Conservation (phyloP, 2,329 filamentous ascomycete genomes). For the Periconia sp. region DNA sequence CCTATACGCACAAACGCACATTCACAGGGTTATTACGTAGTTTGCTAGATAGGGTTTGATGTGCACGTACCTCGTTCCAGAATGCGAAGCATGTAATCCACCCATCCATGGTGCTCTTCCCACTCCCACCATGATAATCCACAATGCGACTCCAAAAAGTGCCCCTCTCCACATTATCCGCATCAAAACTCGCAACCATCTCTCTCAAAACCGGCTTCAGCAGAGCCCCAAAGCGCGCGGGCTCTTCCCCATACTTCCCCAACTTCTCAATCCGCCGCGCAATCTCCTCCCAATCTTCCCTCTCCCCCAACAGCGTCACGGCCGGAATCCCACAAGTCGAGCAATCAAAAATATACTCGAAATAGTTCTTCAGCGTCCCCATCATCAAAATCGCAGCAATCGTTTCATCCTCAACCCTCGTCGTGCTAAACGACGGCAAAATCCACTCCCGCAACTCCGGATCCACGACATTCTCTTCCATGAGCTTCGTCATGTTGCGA, state of each 20-base stretch:
- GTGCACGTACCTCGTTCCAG: too few relatives aligned
- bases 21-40: too few relatives aligned
- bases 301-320: conserved; percentile 54
- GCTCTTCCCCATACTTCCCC: conserved; percentile 48
- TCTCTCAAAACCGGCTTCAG: conserved; percentile 49
- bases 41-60: too few relatives aligned
- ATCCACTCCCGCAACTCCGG: conserved; percentile 50
- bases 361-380: conserved; percentile 55
- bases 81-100: not conserved
- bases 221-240: conserved; percentile 41
- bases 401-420: conserved; percentile 47
- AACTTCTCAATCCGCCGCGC: conserved; percentile 48
- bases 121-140: not conserved
- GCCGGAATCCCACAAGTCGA: conserved; percentile 53
- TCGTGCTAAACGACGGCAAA: conserved; percentile 56
- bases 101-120: not conserved
- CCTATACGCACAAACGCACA: not conserved
- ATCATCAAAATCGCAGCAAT: conserved; percentile 55
- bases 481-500: conserved; percentile 39
- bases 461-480: conserved; percentile 48
- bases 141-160: conserved; percentile 39
- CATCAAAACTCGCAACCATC: conserved; percentile 51
- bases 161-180: conserved; percentile 28
- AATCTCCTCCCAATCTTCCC: conserved; percentile 51
- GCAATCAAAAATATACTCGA: conserved; percentile 33